These are phyloP conservation scores for Fraxinus americana DNA, from an alignment of 257 asterid genomes.

Conservation along the genomic window DNA sequence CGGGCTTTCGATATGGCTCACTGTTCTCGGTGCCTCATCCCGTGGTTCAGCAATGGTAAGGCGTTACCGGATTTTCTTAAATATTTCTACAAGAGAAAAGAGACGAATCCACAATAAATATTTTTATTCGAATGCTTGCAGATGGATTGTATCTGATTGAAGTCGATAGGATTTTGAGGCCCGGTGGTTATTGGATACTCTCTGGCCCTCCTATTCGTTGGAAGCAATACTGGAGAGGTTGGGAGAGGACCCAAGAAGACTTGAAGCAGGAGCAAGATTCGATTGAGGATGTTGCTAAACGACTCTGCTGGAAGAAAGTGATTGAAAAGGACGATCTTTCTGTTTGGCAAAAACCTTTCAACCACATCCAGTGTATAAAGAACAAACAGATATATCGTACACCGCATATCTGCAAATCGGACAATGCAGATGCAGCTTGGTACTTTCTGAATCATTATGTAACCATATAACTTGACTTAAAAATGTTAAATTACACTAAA, in stretches of 20 bases:
- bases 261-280: slow-evolving; percentile 86
- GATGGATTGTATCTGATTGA: slow-evolving; percentile 83
- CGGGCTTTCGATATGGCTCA: slow-evolving; percentile 97
- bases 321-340: slow-evolving; percentile 74
- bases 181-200: slow-evolving; percentile 97
- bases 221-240: slow-evolving; percentile 88
- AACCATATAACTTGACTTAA: neutral
- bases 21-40: slow-evolving; percentile 91
- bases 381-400: slow-evolving; percentile 30
- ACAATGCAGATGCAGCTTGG: slow-evolving; percentile 68
- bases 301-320: slow-evolving; percentile 88
- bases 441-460: slow-evolving; percentile 30
- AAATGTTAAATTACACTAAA: neutral
- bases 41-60: slow-evolving; percentile 70
- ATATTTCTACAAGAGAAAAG: neutral
- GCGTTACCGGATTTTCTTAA: neutral
- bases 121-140: slow-evolving; percentile 30
- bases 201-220: slow-evolving; percentile 94
- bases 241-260: slow-evolving; percentile 88
- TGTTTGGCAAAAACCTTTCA: slow-evolving; percentile 84
- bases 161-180: slow-evolving; percentile 83
- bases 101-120: neutral
- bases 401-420: slow-evolving; percentile 63
- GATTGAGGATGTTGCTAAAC: slow-evolving; percentile 65
- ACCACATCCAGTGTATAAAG: slow-evolving; percentile 64